A percentile compares a stretch with the other conserved stretches of the same genome.
phyloP scores from a whole-genome alignment of 495 filamentous ascomycete species.

The Lindgomyces ingoldianus region DNA sequence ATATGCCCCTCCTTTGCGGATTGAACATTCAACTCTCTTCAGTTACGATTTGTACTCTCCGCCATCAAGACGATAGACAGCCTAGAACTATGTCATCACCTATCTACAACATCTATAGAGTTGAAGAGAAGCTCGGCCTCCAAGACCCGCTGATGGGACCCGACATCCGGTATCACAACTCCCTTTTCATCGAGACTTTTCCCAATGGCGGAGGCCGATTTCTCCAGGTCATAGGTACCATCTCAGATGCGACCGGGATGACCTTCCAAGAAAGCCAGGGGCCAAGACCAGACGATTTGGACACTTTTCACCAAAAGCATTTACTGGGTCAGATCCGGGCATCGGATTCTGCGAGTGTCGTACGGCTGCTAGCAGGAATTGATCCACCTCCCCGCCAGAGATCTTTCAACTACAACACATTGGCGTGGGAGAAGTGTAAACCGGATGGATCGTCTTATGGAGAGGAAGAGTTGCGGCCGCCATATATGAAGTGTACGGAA shows the following conservation, averaged over 20 bases:
- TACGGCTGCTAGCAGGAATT: not conserved
- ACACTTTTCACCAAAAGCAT: conserved; percentile 2
- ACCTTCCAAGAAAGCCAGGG: conserved; percentile 1
- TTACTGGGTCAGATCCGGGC: conserved; percentile 11
- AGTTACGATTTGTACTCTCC: too few species aligned
- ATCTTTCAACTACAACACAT: not conserved
- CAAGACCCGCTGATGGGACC: conserved; percentile 20
- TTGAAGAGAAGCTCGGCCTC: conserved; percentile 10
- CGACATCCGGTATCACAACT: conserved; percentile 10
- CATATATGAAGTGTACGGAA: conserved; percentile 6
- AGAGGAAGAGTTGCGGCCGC: not conserved
- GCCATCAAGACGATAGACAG: too few species aligned
- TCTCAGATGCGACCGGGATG: conserved; percentile 8
- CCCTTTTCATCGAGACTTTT: conserved; percentile 9
- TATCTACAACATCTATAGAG: conserved; percentile 14
- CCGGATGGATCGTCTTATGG: not conserved
- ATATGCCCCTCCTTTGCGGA: too few species aligned
- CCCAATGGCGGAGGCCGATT: conserved; percentile 5
- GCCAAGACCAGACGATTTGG: not conserved
- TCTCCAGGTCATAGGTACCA: conserved; percentile 7
- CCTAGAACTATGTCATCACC: too few species aligned
- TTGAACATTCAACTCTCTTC: too few species aligned
- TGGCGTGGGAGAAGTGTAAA: not conserved
- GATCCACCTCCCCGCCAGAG: not conserved
- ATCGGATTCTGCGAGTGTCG: not conserved